A percentile compares a stretch with the other conserved stretches of the same genome.
phyloP scores from a whole-genome alignment of 495 filamentous ascomycete genomes.

The Xylaria cubensis region DNA sequence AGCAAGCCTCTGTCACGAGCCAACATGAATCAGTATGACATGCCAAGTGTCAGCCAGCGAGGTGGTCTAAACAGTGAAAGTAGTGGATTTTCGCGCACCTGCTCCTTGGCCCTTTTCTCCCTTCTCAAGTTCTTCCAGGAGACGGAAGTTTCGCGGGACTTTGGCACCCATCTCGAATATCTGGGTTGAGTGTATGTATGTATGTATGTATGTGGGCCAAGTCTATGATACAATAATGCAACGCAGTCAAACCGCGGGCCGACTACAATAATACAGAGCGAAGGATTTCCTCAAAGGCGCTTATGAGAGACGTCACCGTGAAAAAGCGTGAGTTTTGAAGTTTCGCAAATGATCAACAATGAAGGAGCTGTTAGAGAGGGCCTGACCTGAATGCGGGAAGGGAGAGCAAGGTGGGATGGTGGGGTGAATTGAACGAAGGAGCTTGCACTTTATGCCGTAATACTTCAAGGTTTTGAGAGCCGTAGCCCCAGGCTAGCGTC shows the following conservation, averaged over 20 bases:
- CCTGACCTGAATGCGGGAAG: not conserved
- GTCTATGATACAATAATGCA: not conserved
- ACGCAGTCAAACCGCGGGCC: not conserved
- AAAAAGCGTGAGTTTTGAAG: not conserved
- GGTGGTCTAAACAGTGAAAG: not conserved
- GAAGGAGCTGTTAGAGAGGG: not conserved
- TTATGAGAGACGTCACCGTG: not conserved
- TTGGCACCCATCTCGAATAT: constrained; percentile 65
- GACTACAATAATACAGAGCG: not conserved
- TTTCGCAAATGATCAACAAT: not conserved
- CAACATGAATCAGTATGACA: not conserved
- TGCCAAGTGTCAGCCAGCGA: not conserved
- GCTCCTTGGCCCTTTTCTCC: constrained; percentile 96
- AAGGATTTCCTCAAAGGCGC: not conserved
- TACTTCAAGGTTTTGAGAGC: constrained; percentile 1
- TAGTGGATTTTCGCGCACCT: constrained; percentile 58
- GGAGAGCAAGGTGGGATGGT: constrained; percentile 26
- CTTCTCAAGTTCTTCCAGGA: constrained; percentile 97
- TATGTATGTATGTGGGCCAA: not conserved
- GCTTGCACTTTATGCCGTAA: not conserved
- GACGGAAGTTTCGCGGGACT: constrained; percentile 91
- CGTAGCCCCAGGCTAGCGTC: not conserved
- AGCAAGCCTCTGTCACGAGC: constrained; percentile 74
- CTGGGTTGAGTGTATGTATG: not conserved
- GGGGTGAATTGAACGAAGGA: constrained; percentile 25